Percentiles rank a stretch among this genome's conserved stretches.
These are phyloP conservation scores for Paecilomyces variotii DNA, from an alignment of 2,329 filamentous ascomycete species.

Conservation along the genomic window DNA sequence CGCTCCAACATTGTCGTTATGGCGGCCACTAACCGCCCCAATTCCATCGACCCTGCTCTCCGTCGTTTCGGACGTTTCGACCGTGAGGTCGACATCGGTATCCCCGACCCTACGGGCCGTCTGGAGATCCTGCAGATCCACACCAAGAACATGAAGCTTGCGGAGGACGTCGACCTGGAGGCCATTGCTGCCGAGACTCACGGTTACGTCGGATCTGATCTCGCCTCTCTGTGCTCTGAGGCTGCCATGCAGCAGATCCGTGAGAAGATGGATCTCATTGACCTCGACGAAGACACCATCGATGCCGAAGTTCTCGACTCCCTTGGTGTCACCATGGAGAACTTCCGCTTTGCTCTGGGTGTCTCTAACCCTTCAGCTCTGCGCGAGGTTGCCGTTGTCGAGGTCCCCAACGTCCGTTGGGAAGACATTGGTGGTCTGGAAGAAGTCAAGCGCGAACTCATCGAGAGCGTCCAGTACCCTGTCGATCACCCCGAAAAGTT, in stretches of 20 bases:
- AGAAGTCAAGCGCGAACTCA: conserved; percentile 97
- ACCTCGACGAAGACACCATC: conserved; percentile 97
- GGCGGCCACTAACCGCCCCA: conserved; percentile 97
- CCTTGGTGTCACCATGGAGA: conserved; percentile 98
- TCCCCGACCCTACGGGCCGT: conserved; percentile 94
- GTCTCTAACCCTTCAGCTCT: conserved; percentile 98
- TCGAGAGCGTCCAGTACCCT: conserved; percentile 97
- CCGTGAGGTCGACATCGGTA: conserved; percentile 96
- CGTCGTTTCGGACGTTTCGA: conserved; percentile 98
- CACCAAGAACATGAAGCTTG: conserved; percentile 99
- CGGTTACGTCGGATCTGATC: conserved; percentile 97
- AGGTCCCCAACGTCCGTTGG: conserved; percentile 98
- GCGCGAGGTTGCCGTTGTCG: conserved; percentile 96
- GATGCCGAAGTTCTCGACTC: conserved; percentile 98
- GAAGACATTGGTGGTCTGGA: conserved; percentile 99
- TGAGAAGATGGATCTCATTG: conserved; percentile 99
- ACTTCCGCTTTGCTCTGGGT: conserved; percentile 97
- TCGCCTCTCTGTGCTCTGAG: conserved; percentile 96
- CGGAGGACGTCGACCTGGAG: conserved; percentile 91
- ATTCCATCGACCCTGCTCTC: conserved; percentile 96
- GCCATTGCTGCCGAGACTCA: conserved; percentile 96
- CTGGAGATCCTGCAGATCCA: conserved; percentile 98
- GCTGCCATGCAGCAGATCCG: conserved; percentile 99
- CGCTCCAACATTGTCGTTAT: conserved; percentile 98
- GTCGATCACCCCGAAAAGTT: conserved; percentile 99